Base-by-base conservation (phyloP, 1,284 basidiomycete genomes). In the Porphyrellus sp. region DNA sequence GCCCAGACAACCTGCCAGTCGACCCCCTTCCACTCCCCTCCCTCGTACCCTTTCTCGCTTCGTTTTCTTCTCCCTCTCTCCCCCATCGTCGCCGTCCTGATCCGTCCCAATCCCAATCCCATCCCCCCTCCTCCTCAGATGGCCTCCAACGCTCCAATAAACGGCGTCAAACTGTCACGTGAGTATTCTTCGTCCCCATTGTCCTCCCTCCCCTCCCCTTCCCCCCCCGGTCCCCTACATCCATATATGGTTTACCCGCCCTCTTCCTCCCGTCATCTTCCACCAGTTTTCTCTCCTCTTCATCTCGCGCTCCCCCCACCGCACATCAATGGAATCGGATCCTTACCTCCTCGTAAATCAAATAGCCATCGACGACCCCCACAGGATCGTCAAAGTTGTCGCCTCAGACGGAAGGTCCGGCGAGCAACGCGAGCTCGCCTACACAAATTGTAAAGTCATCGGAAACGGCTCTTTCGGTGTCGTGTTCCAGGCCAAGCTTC, bases 391-490 rank as follows among this genome's bases (percentile, higher is more conserved):
- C 75, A 93, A 92, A 71, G 96, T 99, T 63, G 80, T 91, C 65
- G 96, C 96, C 58, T 92, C 89, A 58, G 91, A 97, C 68, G 96
- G 97, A 74, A 97, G 94, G 82, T 79, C 89, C 5, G 94, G 91
- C 63, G 89, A 91, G 53, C 87, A 90, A 60, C 82, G 83, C 67
- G 90, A 95, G 64, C 86, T 99, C 66, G 83, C 86, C 45, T 99
- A 99, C 78, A 97, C 92, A 64, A 94, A 91, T 74, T 97, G 92
- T 82, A 98, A 98, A 75, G 92, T 99, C 68, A 91, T 96, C 69
- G 96, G 97, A 55, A 99, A 99, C 70, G 97, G 96, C 71, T 95
- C 91, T 55, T 99, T 99, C 68, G 97, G 97, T 64, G 95, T 99
- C 70, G 97, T 99, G 59, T 99, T 97, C 74, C 93, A 91, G 68